Base-by-base conservation (phyloP, 2,329 filamentous ascomycete genomes). In the Byssothecium circinans region DNA sequence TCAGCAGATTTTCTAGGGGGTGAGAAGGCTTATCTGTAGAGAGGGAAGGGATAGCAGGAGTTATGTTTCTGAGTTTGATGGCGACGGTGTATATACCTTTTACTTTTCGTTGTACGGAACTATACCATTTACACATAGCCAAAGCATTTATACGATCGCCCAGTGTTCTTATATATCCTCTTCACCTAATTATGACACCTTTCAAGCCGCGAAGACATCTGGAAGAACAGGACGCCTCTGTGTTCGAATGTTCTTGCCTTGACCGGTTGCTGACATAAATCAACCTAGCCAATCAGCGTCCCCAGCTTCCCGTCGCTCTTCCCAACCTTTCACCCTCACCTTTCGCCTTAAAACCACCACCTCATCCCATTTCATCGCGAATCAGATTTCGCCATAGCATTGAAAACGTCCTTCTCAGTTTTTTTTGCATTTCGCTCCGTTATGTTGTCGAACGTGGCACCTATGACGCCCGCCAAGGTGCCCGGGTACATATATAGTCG, bases 1-100 rank as follows among this genome's bases (percentile, higher is more conserved):
- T 41, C 64, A 67, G 45, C 46, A 67, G 54, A 68, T 69, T 18
- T 69, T 61, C 25, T 66, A 42, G 14, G 14, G 29, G 8, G 7
- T 25, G 23, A 25, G 23, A 10, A 25, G 10, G 23, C 5, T 6
- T 25, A 10, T 5, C 10, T 6, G 23, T 25, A 12, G 29, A 8
- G 29, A 12, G 6, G 29, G 29, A 4, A 14, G 14, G 29, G 29
- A 32, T 32, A 12, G 29, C 29, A n/a, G 4, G 29, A 32, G 4
- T 14, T 8, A 12, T 32, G 29, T 32, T 8, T 32, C 25, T 11
- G 7, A 11, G 11, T 27, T 6, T 7, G 25, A 27, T 27, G 25
- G 25, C 25, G 11, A 27, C 11, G 25, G 12, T 32, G 12, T 32
- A 32, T 14, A 32, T 32, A 32, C 6, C 29, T 14, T 32, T 32